Evolutionary conservation across 371 early-diverging fungal genomes (phyloP).

Genomic region (Parasitella parasitica): DNA sequence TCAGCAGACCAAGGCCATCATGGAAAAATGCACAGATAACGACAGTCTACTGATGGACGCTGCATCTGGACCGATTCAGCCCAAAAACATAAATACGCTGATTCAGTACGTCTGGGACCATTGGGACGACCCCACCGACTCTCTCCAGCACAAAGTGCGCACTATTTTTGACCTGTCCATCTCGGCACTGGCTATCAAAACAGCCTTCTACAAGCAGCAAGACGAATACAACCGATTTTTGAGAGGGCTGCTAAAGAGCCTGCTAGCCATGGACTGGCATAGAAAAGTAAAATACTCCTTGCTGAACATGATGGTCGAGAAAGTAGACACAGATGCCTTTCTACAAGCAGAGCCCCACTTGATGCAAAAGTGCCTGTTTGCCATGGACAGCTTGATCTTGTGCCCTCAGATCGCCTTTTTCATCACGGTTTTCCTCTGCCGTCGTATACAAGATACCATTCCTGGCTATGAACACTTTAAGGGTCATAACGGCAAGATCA

Average conservation of each 20-base stretch:
- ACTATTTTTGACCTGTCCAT: conserved; percentile 65
- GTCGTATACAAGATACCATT: conserved; percentile 37
- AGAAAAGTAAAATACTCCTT: conserved; percentile 73
- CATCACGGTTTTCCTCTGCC: conserved; percentile 33
- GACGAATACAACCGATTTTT: conserved; percentile 38
- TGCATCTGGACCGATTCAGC: conserved; percentile 28
- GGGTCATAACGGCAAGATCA: conserved; percentile 37
- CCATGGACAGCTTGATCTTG: conserved; percentile 64
- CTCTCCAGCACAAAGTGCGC: conserved; percentile 72
- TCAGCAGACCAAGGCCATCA: conserved; percentile 46
- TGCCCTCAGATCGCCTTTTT: conserved; percentile 64
- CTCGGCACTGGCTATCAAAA: conserved; percentile 49
- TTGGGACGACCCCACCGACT: conserved; percentile 84
- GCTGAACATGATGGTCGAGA: conserved; percentile 62
- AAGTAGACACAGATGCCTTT: conserved; percentile 55
- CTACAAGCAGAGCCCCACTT: conserved; percentile 56
- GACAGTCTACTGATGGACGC: conserved; percentile 3
- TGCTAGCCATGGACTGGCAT: conserved; percentile 60
- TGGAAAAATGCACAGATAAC: conserved; percentile 10
- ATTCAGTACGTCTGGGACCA: conserved; percentile 72
- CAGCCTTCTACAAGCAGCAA: conserved; percentile 29
- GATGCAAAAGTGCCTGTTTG: conserved; percentile 56
- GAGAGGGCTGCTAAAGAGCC: conserved; percentile 38
- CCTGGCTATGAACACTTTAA: conserved; percentile 33
- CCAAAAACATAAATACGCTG: conserved; percentile 50